Conservation (phyloP, 2,329 filamentous ascomycete species). For the Nothomitra cinnamomea region DNA sequence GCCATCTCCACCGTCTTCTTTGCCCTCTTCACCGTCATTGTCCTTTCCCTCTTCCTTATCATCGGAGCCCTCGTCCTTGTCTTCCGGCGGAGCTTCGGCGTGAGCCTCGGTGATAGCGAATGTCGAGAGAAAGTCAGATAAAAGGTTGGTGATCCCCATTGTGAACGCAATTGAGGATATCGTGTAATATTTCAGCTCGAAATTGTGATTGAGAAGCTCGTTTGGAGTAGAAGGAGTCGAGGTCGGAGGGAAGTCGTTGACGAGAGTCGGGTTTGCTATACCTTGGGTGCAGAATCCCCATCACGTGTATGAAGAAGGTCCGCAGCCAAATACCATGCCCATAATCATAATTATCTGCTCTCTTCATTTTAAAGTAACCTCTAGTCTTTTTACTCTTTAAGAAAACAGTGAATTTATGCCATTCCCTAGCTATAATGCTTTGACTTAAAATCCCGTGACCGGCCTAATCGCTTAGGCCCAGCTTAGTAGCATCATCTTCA, state of each 20-base stretch:
- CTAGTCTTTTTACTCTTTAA: too few species aligned
- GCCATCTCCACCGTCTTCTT: constrained; percentile 39
- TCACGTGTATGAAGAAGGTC: not conserved
- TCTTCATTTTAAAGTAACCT: too few species aligned
- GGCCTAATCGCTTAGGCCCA: not conserved
- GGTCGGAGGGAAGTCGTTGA: not conserved
- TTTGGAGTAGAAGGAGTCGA: not conserved
- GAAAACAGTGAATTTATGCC: too few species aligned
- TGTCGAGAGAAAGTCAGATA: constrained; percentile 47
- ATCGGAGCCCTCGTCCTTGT: constrained; percentile 28
- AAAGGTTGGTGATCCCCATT: constrained; percentile 49
- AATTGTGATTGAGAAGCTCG: not conserved
- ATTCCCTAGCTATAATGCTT: too few species aligned
- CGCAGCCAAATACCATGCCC: too few species aligned
- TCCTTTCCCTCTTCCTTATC: constrained; percentile 27
- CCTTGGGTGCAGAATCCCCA: not conserved
- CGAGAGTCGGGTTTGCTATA: not conserved
- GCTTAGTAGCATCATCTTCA: not conserved
- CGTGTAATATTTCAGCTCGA: not conserved
- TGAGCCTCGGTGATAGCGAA: constrained; percentile 43
- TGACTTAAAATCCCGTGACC: not conserved
- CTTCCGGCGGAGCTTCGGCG: constrained; percentile 38
- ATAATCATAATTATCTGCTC: too few species aligned
- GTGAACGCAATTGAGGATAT: constrained; percentile 12
- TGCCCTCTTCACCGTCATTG: constrained; percentile 29